phyloP scores from a whole-genome alignment of 2,329 filamentous ascomycete genomes.

The Colletotrichum filicis region DNA sequence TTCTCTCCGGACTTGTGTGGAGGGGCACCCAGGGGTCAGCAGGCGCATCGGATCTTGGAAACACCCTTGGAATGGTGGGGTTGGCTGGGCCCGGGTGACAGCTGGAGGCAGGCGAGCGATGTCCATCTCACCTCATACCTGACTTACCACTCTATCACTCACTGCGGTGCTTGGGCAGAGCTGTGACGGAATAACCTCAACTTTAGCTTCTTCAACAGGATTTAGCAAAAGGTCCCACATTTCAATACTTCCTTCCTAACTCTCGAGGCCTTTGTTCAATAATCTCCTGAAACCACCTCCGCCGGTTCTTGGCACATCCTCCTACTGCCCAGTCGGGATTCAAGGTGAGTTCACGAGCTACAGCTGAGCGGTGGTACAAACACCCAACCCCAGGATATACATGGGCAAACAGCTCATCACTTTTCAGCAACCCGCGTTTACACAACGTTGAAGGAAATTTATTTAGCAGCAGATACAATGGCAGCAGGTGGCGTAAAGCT shows the following conservation, averaged over 20 bases:
- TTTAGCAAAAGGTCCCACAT: neutral
- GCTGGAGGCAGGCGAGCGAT: neutral
- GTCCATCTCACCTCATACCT: neutral
- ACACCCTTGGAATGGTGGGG: conserved; percentile 32
- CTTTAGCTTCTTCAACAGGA: neutral
- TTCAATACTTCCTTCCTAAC: neutral
- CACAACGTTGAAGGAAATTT: neutral
- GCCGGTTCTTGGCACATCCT: neutral
- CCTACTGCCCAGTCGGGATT: neutral
- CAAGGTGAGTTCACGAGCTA: neutral
- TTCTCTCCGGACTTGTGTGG: conserved; percentile 14
- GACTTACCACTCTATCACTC: neutral
- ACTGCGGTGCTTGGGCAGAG: neutral
- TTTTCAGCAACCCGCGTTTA: neutral
- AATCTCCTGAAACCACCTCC: neutral
- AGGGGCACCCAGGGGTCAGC: conserved; percentile 26
- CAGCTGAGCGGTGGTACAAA: neutral
- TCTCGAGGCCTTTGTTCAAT: neutral
- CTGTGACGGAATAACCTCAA: neutral
- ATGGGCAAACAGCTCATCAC: neutral
- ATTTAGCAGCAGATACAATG: neutral
- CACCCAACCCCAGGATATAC: neutral
- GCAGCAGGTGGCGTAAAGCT: conserved; percentile 15
- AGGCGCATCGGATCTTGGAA: conserved; percentile 34
- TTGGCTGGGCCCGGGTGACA: conserved; percentile 12